Evolutionary conservation across 2,329 filamentous ascomycete species (phyloP).

Genomic region (Epicoccum sorghinum): DNA sequence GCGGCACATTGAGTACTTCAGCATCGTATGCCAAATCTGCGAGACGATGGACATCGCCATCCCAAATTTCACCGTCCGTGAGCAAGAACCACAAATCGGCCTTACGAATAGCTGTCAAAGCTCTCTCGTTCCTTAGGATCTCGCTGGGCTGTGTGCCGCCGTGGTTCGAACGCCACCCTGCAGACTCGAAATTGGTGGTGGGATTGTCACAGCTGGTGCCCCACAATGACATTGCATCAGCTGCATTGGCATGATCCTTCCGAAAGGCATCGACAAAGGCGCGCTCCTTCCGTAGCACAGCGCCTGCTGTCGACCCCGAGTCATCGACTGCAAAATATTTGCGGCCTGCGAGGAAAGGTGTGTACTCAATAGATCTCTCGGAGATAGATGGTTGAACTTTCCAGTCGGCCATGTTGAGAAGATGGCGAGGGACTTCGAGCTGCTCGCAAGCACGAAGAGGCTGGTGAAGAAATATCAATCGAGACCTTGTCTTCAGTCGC

Average conservation of each 20-base stretch:
- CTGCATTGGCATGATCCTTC: constrained; percentile 6
- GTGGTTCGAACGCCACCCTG: constrained; percentile 23
- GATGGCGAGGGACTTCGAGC: too few relatives aligned
- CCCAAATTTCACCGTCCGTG: constrained; percentile 41
- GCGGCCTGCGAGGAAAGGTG: constrained; percentile 20
- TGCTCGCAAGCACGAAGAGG: too few relatives aligned
- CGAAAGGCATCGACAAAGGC: constrained; percentile 26
- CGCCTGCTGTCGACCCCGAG: constrained; percentile 34
- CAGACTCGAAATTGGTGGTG: constrained; percentile 4
- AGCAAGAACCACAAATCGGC: constrained; percentile 42
- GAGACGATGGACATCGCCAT: constrained; percentile 27
- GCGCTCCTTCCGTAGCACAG: constrained; percentile 24
- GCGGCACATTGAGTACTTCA: constrained; percentile 26
- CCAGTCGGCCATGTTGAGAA: constrained; percentile 20
- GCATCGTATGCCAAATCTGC: constrained; percentile 25
- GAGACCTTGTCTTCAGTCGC: too few relatives aligned
- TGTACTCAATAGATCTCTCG: constrained; percentile 16
- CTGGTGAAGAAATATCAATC: neutral
- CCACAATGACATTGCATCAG: constrained; percentile 29
- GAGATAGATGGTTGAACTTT: constrained; percentile 17
- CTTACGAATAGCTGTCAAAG: constrained; percentile 23
- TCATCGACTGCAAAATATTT: constrained; percentile 45
- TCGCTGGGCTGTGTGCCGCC: constrained; percentile 25
- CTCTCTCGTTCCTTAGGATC: constrained; percentile 27
- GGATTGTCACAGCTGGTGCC: constrained; percentile 28